Conservation (phyloP, 768 basidiomycete genomes). For the Mycena crocata region DNA sequence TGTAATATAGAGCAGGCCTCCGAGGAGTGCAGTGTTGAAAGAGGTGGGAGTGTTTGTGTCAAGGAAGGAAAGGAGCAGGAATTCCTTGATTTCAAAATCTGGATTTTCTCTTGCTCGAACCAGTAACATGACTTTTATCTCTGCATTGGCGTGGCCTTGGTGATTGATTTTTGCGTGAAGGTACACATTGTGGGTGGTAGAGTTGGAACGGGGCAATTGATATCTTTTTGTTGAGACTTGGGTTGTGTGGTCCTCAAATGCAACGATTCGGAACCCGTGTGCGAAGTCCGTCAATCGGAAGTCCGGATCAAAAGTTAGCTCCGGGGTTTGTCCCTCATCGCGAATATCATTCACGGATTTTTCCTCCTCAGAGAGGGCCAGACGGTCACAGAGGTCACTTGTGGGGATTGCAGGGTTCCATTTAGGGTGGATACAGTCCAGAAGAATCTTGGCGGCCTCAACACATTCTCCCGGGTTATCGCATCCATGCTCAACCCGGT, state of each 20-base stretch:
- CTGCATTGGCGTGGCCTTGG: constrained; percentile 1
- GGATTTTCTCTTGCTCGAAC: neutral
- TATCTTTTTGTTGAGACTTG: constrained; percentile 1
- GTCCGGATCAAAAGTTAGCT: constrained; percentile 21
- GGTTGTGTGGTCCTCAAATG: neutral
- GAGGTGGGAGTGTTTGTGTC: neutral
- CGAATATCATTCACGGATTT: neutral
- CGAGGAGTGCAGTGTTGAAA: neutral
- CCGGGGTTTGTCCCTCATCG: neutral
- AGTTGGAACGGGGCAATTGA: neutral
- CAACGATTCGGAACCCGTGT: constrained; percentile 14
- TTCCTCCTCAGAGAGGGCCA: constrained; percentile 10
- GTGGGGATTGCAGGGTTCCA: constrained; percentile 7
- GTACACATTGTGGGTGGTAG: neutral
- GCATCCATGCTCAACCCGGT: neutral
- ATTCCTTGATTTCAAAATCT: neutral
- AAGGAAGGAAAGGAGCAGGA: neutral
- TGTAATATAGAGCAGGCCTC: too few relatives aligned
- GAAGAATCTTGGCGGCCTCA: constrained; percentile 5
- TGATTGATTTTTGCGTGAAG: neutral
- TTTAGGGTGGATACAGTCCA: constrained; percentile 10
- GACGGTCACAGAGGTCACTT: constrained; percentile 6
- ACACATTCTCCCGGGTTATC: constrained; percentile 3
- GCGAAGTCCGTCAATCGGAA: constrained; percentile 1
- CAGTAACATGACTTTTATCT: constrained; percentile 1